phyloP scores from a whole-genome alignment of 495 filamentous ascomycete species.

The Talaromyces ruber region DNA sequence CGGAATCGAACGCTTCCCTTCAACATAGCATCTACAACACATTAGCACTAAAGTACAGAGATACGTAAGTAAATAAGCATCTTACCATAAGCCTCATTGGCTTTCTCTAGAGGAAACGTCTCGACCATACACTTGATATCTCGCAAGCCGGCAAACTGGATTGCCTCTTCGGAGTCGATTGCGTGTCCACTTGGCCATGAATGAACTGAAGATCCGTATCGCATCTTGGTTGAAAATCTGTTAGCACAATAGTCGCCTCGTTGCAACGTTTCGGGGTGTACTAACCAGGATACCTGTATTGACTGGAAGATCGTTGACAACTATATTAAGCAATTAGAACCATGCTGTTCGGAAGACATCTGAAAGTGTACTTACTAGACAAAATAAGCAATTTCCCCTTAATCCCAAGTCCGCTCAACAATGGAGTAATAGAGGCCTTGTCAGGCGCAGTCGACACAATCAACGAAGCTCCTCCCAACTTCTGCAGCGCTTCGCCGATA shows the following conservation, averaged over 20 bases:
- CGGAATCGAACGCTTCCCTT: slow-evolving; percentile 41
- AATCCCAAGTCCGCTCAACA: slow-evolving; percentile 47
- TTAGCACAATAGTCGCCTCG: background rate
- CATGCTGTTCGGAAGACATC: background rate
- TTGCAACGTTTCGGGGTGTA: background rate
- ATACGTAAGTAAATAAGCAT: background rate
- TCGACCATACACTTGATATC: slow-evolving; percentile 56
- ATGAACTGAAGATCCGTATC: slow-evolving; percentile 43
- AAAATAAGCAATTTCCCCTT: slow-evolving; percentile 54
- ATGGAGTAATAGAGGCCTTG: slow-evolving; percentile 38
- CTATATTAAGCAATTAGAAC: slow-evolving; percentile 9
- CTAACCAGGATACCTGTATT: background rate
- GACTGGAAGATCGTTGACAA: background rate
- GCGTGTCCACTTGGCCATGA: slow-evolving; percentile 59
- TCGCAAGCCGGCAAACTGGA: slow-evolving; percentile 49
- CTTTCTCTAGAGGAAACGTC: slow-evolving; percentile 50
- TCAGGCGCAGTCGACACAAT: slow-evolving; percentile 59
- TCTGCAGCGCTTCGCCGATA: slow-evolving; percentile 37
- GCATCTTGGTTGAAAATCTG: slow-evolving; percentile 10
- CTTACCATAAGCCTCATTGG: slow-evolving; percentile 40
- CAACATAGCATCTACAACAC: slow-evolving; percentile 26
- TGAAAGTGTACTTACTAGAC: slow-evolving; percentile 19
- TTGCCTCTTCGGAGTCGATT: slow-evolving; percentile 56
- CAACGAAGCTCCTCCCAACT: slow-evolving; percentile 52
- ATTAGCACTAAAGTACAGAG: background rate